These are phyloP conservation scores for Heracleum sosnowskyi DNA, from an alignment of 129 eudicot species.

Conservation along the genomic window DNA sequence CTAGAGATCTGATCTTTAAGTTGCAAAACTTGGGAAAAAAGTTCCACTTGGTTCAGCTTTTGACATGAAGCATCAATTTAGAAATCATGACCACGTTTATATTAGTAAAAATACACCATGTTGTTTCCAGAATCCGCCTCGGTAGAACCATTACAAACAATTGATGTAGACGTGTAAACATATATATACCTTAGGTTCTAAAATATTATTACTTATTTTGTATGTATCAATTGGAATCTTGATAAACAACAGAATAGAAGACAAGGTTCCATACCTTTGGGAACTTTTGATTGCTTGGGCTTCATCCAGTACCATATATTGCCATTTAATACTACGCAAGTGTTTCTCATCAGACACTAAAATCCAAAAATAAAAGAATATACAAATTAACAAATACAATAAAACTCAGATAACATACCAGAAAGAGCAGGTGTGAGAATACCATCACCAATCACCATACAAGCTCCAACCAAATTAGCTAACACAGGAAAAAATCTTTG, in stretches of 20 bases:
- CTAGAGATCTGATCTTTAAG: not conserved
- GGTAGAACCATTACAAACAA: not conserved
- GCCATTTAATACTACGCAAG: conserved; percentile 95
- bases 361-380: too few relatives aligned
- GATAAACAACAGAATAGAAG: not conserved
- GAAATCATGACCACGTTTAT: not conserved
- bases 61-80: not conserved
- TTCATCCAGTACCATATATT: conserved; percentile 97
- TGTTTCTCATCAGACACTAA: conserved; percentile 89
- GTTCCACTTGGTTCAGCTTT: not conserved
- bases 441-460: conserved; percentile 99
- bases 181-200: not conserved
- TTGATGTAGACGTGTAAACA: not conserved
- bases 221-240: not conserved
- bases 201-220: not conserved
- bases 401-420: conserved; percentile 53
- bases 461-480: conserved; percentile 91
- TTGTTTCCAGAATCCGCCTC: not conserved
- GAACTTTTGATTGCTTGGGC: conserved; percentile 98
- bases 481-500: conserved; percentile 69
- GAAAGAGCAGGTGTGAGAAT: conserved; percentile 90
- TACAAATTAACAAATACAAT: too few relatives aligned
- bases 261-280: conserved; percentile 46
- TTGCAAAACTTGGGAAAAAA: not conserved
- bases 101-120: not conserved